Evolutionary conservation across 2,329 filamentous ascomycete species (phyloP), one percentile per base, ranked within the genome.

Genomic region (Alternaria rosae): DNA sequence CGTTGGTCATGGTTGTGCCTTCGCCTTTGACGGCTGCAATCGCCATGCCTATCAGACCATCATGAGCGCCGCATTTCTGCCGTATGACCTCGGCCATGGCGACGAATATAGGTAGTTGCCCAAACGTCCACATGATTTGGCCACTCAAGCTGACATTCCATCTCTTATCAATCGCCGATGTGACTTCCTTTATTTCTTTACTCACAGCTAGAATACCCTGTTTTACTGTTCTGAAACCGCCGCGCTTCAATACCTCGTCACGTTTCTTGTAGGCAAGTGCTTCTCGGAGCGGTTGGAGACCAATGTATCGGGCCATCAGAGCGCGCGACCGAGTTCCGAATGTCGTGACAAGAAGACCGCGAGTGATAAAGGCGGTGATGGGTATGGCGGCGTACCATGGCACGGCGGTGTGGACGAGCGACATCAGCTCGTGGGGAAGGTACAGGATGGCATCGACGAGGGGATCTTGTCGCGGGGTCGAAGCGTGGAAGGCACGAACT

Each of bases 311-410:
- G 70, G 70, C 77, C 63, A 68, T 77, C 61, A 74, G 73, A 56
- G 73, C 66, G 68, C 83, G 76, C 60, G 79, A 62, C 66, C 81
- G 83, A 43, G 84, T 72, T 42, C 84, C 74, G 5, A 71, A 74
- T 4, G 85, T 85, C 10, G 85, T 75, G 43, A 83, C 80, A 53
- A 87, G 72, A 7, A 79, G 57, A 17, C 75, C 79, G 50, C 87
- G 85, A 3, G 87, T 78, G 15, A 84, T 52, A 42, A 88, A 70
- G 4, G 87, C 86, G 5, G 85, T 81, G 55, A 87, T 74, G 5
- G 87, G 87, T 43, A 89, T 82, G 20, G 84, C 83, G 12, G 80
- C 78, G 8, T 77, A 83, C 87, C 87, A 89, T 57, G 86, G 81
- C 3, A 88, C 77, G 44, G 81, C 78, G 15, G 80, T 82, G 70